phyloP scores from a whole-genome alignment of 306 rosid genomes.

The Gastrolobium bilobum region DNA sequence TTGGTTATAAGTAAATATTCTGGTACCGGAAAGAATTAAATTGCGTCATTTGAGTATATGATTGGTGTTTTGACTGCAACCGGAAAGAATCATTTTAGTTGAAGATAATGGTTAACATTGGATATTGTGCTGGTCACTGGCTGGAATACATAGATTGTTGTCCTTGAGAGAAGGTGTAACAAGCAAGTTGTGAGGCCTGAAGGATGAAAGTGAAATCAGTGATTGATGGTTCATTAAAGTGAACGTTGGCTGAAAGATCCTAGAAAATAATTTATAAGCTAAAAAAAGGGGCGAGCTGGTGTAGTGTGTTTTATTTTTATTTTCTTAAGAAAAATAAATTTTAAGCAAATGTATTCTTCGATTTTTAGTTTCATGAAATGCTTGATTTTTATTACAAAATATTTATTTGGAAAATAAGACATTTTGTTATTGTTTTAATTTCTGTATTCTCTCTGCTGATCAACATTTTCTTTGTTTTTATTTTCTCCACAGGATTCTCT shows the following conservation, averaged over 20 bases:
- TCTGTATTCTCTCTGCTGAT: conserved; percentile 42
- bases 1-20: background rate
- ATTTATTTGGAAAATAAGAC: conserved; percentile 22
- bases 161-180: background rate
- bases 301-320: conserved; percentile 17
- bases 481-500: conserved; percentile 71
- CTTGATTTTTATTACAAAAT: background rate
- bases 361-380: background rate
- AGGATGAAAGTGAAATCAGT: conserved; percentile 25
- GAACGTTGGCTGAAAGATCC: background rate
- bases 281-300: conserved; percentile 21
- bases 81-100: conserved; percentile 21
- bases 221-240: background rate
- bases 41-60: background rate
- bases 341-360: background rate
- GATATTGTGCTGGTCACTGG: background rate
- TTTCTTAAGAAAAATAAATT: background rate
- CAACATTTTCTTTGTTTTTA: conserved; percentile 15
- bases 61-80: conserved; percentile 5
- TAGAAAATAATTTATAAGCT: conserved; percentile 2
- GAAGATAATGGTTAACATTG: conserved; percentile 26
- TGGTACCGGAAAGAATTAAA: background rate
- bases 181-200: background rate
- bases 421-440: conserved; percentile 21
- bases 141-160: conserved; percentile 3